Evolutionary conservation across 331 rosid species (phyloP), one percentile per base, ranked within the genome.

Genomic region (Saraca asoca): DNA sequence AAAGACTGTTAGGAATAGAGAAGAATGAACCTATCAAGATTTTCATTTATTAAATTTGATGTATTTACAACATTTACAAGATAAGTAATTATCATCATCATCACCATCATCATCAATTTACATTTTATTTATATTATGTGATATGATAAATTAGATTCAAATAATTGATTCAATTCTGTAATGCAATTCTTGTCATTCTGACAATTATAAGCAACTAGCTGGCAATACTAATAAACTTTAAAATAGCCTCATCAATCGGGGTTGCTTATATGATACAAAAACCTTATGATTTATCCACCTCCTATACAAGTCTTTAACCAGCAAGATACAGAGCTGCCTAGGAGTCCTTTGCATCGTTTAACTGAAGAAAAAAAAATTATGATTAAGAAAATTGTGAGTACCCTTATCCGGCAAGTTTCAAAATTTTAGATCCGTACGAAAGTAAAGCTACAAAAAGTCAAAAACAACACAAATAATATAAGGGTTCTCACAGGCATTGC

Each of bases 401-500:
- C 17, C 12, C 35, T 35, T 11, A 7, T 63, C n/a, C 45, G 15
- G 13, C 19, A 12, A 51, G 44, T 33, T 18, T 34, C 12, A 31
- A 34, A 48, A 39, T 50, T 18, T 6, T 33, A 17, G 29, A 5
- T 38, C 3, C 12, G 20, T 8, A 42, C 7, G 57, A 9, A 63
- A 33, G 63, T 44, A 34, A 13, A 10, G 16, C 19, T 64, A 6
- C 31, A 1, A 24, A 24, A 24, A 3, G 31, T 37, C 34, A 3
- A n/a, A 45, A 45, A 15, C 15, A 50, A 43, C 38, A 41, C 15
- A 39, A 68, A 41, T 39, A n/a, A 46, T 12, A 59, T 66, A 67
- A n/a, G 37, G 51, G 51, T 74, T 66, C 74, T 53, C 44, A 18
- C 50, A 57, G 12, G 64, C 69, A 52, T 31, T 53, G 19, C 64